Evolutionary conservation across 768 basidiomycete genomes (phyloP).

Genomic region (Hericium rajendrae): DNA sequence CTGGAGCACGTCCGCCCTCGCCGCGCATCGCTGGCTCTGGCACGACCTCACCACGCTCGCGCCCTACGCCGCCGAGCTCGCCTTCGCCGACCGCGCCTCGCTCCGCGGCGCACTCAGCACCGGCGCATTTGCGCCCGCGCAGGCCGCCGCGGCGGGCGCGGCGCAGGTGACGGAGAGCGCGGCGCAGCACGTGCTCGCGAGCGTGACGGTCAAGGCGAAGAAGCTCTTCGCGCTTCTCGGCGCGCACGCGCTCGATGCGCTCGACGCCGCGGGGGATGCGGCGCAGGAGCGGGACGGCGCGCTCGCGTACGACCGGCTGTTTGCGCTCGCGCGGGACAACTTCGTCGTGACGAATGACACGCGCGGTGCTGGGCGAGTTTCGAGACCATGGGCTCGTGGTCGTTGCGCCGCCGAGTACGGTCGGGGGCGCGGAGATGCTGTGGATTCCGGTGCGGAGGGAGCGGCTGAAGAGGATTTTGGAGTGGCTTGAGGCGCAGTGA

Average conservation of each 20-base stretch:
- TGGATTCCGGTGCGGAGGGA: constrained; percentile 88
- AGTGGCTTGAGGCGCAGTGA: constrained; percentile 5
- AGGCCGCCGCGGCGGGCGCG: constrained; percentile 1
- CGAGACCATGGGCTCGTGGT: constrained; percentile 85
- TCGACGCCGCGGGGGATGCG: constrained; percentile 30
- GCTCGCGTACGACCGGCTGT: constrained; percentile 57
- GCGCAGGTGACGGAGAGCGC: constrained; percentile 61
- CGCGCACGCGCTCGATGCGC: constrained; percentile 53
- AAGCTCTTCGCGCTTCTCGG: constrained; percentile 72
- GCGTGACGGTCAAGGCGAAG: constrained; percentile 81
- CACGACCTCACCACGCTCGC: constrained; percentile 74
- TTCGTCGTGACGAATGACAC: constrained; percentile 89
- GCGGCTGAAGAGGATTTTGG: constrained; percentile 39
- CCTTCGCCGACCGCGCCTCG: background rate
- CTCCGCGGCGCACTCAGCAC: background rate
- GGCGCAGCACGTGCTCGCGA: constrained; percentile 72
- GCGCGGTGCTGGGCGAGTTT: constrained; percentile 81
- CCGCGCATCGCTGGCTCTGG: constrained; percentile 53
- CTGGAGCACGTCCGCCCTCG: constrained; percentile 65
- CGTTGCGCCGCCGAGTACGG: constrained; percentile 19
- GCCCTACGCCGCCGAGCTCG: constrained; percentile 9
- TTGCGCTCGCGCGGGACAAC: constrained; percentile 64
- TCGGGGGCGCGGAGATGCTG: constrained; percentile 44
- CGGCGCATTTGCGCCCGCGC: background rate
- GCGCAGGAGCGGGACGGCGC: constrained; percentile 43